phyloP scores from a whole-genome alignment of 2,329 filamentous ascomycete genomes.

The Hyphodiscus sp. region DNA sequence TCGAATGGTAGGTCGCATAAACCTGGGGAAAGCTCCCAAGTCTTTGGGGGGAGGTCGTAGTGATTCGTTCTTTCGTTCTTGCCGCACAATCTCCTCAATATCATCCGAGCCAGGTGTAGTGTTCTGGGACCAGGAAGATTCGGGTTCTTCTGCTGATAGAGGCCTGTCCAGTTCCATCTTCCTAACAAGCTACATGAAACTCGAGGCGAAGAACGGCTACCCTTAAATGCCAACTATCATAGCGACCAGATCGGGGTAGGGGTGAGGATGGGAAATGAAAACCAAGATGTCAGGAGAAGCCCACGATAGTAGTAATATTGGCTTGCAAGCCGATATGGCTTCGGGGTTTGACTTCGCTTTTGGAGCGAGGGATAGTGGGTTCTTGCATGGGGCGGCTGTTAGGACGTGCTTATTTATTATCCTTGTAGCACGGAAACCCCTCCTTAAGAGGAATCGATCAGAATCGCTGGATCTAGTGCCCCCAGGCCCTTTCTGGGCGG shows the following conservation, averaged over 20 bases:
- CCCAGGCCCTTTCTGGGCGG: neutral
- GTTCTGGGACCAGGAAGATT: conserved; percentile 16
- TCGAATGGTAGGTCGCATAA: conserved; percentile 14
- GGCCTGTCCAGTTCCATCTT: conserved; percentile 16
- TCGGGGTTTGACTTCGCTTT: conserved; percentile 16
- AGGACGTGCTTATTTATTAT: conserved; percentile 14
- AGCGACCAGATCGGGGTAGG: conserved; percentile 3
- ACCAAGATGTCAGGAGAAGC: conserved; percentile 6
- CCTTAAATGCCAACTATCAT: conserved; percentile 2
- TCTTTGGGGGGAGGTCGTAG: neutral
- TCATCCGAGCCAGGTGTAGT: conserved; percentile 19
- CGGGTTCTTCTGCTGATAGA: conserved; percentile 12
- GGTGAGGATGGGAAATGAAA: neutral
- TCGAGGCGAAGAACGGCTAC: neutral
- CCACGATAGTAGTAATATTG: conserved; percentile 19
- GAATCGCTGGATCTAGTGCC: neutral
- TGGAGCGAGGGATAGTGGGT: conserved; percentile 1
- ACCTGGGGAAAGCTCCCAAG: conserved; percentile 3
- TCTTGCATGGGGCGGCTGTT: neutral
- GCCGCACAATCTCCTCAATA: conserved; percentile 21
- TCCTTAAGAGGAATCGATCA: conserved; percentile 12
- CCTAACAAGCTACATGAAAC: neutral
- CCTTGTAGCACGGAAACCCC: conserved; percentile 9
- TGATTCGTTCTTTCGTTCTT: neutral
- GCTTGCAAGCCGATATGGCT: conserved; percentile 5